Base-by-base conservation (phyloP, 73 alveolate genomes). In the Paramecium biaurelia region DNA sequence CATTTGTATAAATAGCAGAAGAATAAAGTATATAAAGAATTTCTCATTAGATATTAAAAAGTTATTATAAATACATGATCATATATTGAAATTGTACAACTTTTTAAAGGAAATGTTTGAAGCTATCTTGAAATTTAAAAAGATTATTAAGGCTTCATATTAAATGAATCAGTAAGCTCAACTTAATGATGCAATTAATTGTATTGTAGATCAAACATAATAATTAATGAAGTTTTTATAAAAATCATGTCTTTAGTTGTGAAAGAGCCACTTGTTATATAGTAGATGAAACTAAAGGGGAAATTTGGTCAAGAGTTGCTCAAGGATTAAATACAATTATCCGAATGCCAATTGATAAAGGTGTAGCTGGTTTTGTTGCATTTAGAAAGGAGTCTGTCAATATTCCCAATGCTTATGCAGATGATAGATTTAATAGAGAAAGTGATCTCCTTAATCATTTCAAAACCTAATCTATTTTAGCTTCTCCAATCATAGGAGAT, bases 221-320 rank as follows among this genome's bases (percentile, higher is more conserved):
- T 15, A 57, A 49, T 49, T 49, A 24, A 23, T 30, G 74, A 85
- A 28, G 76, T 30, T 56, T 9, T 15, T 57, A 57, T n/a, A 26
- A 85, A 43, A 47, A 53, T 72, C 21, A 56, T 34, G 85, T 93
- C 47, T 86, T 95, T 84, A 92, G 89, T 70, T 95, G 98, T 76
- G 98, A 95, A 56, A 74, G 97, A 93, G 96, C 94, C 8, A 87
- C 96, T 57, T 84, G 94, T 82, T 95, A 86, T 68, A 89, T 95
- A 14, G 96, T 93, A 34, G 99, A 97, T 89, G 96, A 93, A 93
- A 85, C 93, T 5, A 94, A 95, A 89, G 98, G 96, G 57, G 96
- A 95, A 49, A 70, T 97, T 20, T 92, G 97, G 93, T 94, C 97
- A 5, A 95, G 93, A 74, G 93, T 94, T 18, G 98, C 97, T 26